Evolutionary conservation across 2,329 filamentous ascomycete species (phyloP).

Genomic region (Orbilia brochopaga): DNA sequence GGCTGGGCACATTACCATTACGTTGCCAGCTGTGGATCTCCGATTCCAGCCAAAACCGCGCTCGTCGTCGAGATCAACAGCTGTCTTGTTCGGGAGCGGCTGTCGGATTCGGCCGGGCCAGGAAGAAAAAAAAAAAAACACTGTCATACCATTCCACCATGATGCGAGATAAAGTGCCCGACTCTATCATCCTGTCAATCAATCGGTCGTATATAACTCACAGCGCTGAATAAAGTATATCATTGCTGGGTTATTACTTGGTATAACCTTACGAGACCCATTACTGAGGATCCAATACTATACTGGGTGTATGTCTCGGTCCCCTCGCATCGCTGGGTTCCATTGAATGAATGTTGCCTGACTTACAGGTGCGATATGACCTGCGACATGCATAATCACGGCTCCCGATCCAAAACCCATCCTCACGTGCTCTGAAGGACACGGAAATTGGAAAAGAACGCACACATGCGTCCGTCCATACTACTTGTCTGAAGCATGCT

Average conservation of each 20-base stretch:
- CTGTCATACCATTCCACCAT: not conserved
- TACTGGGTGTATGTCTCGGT: no score
- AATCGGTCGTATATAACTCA: no score
- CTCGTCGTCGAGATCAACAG: slow-evolving; percentile 30
- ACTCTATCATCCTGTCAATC: not conserved
- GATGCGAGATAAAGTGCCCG: not conserved
- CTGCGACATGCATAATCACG: not conserved
- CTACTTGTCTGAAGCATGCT: no score
- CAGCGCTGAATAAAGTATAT: no score
- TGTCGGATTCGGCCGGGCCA: slow-evolving; percentile 26
- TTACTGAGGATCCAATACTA: no score
- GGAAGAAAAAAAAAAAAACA: no score
- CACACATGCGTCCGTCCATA: not conserved
- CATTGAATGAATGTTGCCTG: no score
- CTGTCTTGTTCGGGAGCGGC: slow-evolving; percentile 42
- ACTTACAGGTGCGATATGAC: not conserved
- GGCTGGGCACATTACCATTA: slow-evolving; percentile 16
- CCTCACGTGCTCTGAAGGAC: slow-evolving; percentile 30
- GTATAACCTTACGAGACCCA: no score
- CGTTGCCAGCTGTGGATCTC: slow-evolving; percentile 42
- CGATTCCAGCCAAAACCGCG: slow-evolving; percentile 22
- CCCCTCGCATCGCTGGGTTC: not conserved
- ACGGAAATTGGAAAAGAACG: slow-evolving; percentile 34
- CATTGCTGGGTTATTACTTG: no score
- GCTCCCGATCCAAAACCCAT: slow-evolving; percentile 2